Conservation (phyloP, 2,329 filamentous ascomycete genomes). For the Canariomyces notabilis region DNA sequence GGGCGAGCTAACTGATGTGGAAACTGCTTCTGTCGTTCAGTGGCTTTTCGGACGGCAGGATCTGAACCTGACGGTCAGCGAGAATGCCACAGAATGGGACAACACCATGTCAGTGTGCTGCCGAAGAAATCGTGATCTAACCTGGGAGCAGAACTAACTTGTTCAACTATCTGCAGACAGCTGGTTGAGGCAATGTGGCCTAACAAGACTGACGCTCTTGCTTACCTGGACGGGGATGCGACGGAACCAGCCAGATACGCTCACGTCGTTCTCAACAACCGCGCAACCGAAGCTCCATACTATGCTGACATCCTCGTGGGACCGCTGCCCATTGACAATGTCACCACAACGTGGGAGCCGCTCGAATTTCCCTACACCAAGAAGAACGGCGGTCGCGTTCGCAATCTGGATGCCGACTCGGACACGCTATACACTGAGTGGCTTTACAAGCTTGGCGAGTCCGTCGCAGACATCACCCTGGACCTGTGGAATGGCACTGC, state of each 20-base stretch:
- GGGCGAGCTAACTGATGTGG: conserved; percentile 33
- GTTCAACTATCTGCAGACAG: neutral
- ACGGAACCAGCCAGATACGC: conserved; percentile 38
- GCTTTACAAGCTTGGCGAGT: conserved; percentile 32
- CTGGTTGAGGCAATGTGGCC: conserved; percentile 26
- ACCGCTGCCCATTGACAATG: conserved; percentile 41
- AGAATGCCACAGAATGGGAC: conserved; percentile 34
- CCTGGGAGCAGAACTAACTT: neutral
- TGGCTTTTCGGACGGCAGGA: conserved; percentile 37
- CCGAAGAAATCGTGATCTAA: neutral
- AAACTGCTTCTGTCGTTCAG: conserved; percentile 34
- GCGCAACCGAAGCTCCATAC: conserved; percentile 34
- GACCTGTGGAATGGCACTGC: conserved; percentile 40
- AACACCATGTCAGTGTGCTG: conserved; percentile 30
- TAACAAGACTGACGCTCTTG: conserved; percentile 45
- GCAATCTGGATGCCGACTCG: conserved; percentile 36
- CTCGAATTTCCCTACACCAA: conserved; percentile 40
- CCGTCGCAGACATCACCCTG: conserved; percentile 40
- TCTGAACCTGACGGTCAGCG: conserved; percentile 35
- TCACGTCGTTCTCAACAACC: conserved; percentile 38
- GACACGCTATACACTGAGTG: conserved; percentile 30
- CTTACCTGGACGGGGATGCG: conserved; percentile 38
- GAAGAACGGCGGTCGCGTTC: conserved; percentile 34
- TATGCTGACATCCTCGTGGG: conserved; percentile 45
- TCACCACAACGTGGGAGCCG: conserved; percentile 34